Evolutionary conservation across 208 protist species (phyloP).

Genomic region (Acanthamoeba lenticulata): DNA sequence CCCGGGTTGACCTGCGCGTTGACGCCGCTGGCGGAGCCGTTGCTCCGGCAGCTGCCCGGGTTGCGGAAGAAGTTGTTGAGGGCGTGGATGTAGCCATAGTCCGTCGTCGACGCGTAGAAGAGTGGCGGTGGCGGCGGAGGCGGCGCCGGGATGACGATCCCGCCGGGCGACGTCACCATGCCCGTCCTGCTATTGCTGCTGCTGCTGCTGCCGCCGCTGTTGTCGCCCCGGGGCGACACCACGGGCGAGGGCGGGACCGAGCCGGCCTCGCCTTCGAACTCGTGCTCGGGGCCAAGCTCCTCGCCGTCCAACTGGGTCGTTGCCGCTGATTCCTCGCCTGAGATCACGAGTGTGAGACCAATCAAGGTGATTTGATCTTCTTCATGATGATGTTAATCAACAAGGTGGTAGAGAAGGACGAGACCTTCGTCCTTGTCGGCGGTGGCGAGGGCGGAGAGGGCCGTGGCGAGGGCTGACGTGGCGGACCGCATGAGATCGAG

Average conservation of each 20-base stretch:
- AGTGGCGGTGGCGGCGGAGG: not conserved
- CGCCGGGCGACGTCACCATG: not conserved
- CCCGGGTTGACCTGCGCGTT: not conserved
- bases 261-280: not conserved
- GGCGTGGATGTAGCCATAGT: not conserved
- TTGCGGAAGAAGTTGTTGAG: constrained; percentile 12
- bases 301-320: not conserved
- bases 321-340: no score
- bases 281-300: not conserved
- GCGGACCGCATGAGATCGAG: not conserved
- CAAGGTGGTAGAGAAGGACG: not conserved
- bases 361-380: no score
- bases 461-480: not conserved
- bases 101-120: not conserved
- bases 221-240: not conserved
- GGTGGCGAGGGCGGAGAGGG: not conserved
- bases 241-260: not conserved
- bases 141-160: not conserved
- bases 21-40: not conserved
- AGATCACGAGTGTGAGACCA: no score
- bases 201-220: not conserved
- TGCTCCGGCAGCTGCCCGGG: not conserved
- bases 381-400: no score
- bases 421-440: not conserved
- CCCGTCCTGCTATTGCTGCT: no score